Base-by-base conservation (phyloP, 1,284 basidiomycete species). In the Heterobasidion parviporum region DNA sequence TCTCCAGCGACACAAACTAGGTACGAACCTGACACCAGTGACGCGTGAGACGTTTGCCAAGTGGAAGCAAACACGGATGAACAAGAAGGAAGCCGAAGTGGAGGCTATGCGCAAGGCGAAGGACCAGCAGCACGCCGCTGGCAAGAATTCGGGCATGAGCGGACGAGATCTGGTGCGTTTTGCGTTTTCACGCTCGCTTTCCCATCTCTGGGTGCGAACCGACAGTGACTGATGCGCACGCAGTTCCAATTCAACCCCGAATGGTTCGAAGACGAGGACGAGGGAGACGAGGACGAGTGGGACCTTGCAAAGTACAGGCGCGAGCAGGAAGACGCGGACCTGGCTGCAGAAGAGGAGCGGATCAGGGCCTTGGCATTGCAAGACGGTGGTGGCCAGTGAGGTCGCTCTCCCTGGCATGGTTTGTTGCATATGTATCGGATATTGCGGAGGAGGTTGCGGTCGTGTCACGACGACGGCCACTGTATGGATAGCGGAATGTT, bases 171-270 rank as follows among this genome's bases (percentile, higher is more conserved):
- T 99, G 71, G 92, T 94, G 63, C 66, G 82, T 74, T 15, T 26
- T 16, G 9, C 18, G 14, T 8, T 10, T 18, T 44, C 26, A 41
- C 38, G 12, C n/a, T n/a, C 26, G 26, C 26, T 26, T 6, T 46
- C 3, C 41, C 44, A 43, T 51, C 55, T 26, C 26, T 26, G 18
- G 18, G 26, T 26, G 26, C 26, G 26, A 26, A 6, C 5, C 26
- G 26, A 26, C 26, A 26, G 26, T 26, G 26, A 5, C 26, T 26
- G 26, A 26, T 26, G 5, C 5, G 26, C 26, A 26, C 26, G 9
- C 52, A 91, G 90, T 96, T 96, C 80, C 86, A 92, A 71, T 95
- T 93, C 80, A 95, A 98, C 70, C 92, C 94, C 15, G 92, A 98
- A 66, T 90, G 96, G 85, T 94, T 96, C 74, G 84, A 82, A 62